Percentiles rank a stretch among this genome's conserved stretches.
phyloP scores from a whole-genome alignment of 2,329 filamentous ascomycete genomes.

The Claviceps citrina region DNA sequence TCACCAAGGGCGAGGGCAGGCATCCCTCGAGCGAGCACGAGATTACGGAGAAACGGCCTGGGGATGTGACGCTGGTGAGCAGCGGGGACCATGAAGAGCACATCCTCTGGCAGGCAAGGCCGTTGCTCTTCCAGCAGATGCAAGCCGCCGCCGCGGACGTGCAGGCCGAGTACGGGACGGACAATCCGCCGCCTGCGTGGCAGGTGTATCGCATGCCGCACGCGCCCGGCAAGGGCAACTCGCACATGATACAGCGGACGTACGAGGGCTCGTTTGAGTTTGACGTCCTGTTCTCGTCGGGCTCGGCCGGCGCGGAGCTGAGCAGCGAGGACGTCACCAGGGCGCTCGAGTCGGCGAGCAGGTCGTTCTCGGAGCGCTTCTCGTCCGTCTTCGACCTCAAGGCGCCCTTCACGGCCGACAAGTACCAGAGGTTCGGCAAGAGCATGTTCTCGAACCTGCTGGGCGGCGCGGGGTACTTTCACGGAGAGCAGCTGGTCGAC shows the following conservation, averaged over 20 bases:
- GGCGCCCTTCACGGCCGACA: constrained; percentile 56
- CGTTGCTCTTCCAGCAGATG: constrained; percentile 38
- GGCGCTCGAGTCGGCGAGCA: constrained; percentile 50
- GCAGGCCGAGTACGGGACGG: constrained; percentile 32
- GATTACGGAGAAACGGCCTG: constrained; percentile 50
- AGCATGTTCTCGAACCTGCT: constrained; percentile 89
- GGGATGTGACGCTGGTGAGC: constrained; percentile 61
- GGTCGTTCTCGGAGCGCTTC: constrained; percentile 62
- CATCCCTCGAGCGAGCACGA: constrained; percentile 50
- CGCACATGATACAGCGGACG: constrained; percentile 79
- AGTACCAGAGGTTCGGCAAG: constrained; percentile 67
- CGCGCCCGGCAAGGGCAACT: constrained; percentile 54
- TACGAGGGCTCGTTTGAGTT: constrained; percentile 88
- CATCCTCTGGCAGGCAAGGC: constrained; percentile 72
- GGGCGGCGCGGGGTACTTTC: constrained; percentile 90
- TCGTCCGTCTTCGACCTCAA: constrained; percentile 49
- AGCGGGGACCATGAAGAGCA: constrained; percentile 53
- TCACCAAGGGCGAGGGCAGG: constrained; percentile 55
- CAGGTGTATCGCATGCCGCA: constrained; percentile 71
- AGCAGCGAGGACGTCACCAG: constrained; percentile 50
- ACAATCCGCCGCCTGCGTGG: constrained; percentile 68
- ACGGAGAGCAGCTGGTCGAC: constrained; percentile 77
- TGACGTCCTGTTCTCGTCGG: constrained; percentile 78
- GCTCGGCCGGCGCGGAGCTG: constrained; percentile 42
- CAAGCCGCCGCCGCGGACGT: constrained; percentile 35